Conservation (phyloP, 495 filamentous ascomycete species). For the Thermothielavioides terrestris region DNA sequence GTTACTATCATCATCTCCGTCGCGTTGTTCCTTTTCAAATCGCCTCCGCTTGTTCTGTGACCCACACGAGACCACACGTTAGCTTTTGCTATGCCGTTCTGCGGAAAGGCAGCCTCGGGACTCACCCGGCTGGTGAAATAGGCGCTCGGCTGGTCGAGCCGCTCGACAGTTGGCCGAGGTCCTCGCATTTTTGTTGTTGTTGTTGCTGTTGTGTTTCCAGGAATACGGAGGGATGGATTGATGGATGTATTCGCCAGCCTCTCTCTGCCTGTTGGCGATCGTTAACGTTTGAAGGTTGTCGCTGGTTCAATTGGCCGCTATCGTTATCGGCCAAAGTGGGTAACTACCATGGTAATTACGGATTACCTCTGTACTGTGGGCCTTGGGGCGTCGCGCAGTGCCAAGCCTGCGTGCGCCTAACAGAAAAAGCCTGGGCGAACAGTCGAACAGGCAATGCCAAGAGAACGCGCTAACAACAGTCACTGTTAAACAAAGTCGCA, state of each 20-base stretch:
- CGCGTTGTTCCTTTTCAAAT: slow-evolving; percentile 52
- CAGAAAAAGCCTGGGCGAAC: slow-evolving; percentile 9
- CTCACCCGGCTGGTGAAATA: slow-evolving; percentile 73
- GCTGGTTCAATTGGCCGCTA: not conserved
- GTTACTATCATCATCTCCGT: slow-evolving; percentile 42
- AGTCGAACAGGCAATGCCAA: not conserved
- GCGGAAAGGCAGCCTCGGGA: not conserved
- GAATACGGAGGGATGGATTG: slow-evolving; percentile 3
- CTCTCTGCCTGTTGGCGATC: not conserved
- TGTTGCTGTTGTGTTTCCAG: not conserved
- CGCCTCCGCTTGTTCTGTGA: slow-evolving; percentile 53
- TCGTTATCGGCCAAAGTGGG: not conserved
- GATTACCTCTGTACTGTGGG: no score
- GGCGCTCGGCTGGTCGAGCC: slow-evolving; percentile 81
- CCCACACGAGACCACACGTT: not conserved
- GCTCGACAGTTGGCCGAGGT: slow-evolving; percentile 61
- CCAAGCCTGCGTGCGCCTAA: slow-evolving; percentile 2
- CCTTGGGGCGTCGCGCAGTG: no score
- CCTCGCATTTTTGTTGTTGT: slow-evolving; percentile 13
- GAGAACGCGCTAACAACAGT: slow-evolving; percentile 7
- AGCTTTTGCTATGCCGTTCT: not conserved
- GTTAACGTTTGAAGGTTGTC: not conserved
- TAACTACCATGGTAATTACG: no score
- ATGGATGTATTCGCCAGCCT: no score
- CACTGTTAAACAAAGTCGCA: not conserved